Evolutionary conservation across 2,329 filamentous ascomycete genomes (phyloP).

Genomic region (Pyrenophora graminea): DNA sequence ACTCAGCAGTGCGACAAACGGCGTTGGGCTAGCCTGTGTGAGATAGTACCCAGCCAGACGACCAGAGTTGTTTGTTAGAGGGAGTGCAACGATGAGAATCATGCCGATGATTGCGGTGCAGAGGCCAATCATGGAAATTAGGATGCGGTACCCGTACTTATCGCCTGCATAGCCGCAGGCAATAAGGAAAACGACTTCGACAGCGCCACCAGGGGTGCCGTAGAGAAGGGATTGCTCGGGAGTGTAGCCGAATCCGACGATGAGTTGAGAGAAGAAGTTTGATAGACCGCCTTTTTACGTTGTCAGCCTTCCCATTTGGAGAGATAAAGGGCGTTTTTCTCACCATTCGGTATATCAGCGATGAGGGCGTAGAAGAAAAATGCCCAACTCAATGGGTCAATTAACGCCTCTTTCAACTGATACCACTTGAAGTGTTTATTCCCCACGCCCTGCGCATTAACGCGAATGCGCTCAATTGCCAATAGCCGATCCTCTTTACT

Average conservation of each 20-base stretch:
- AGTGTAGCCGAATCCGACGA: slow-evolving; percentile 68
- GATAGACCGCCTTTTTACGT: slow-evolving; percentile 52
- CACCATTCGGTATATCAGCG: slow-evolving; percentile 62
- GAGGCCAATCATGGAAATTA: slow-evolving; percentile 59
- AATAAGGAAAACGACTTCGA: slow-evolving; percentile 65
- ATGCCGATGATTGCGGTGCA: slow-evolving; percentile 62
- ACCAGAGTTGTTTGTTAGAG: slow-evolving; percentile 61
- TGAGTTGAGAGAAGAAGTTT: slow-evolving; percentile 66
- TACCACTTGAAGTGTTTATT: slow-evolving; percentile 70
- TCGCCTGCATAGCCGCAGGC: slow-evolving; percentile 62
- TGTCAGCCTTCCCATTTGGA: no score
- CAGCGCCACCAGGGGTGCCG: slow-evolving; percentile 66
- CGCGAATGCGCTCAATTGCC: slow-evolving; percentile 71
- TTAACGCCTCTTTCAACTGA: slow-evolving; percentile 65
- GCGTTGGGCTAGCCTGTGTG: slow-evolving; percentile 62
- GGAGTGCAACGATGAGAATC: slow-evolving; percentile 67
- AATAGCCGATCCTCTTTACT: slow-evolving; percentile 68
- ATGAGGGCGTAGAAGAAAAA: slow-evolving; percentile 63
- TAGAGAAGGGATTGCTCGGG: slow-evolving; percentile 65
- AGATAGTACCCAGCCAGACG: slow-evolving; percentile 69
- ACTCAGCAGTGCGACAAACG: slow-evolving; percentile 67
- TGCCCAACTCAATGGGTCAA: slow-evolving; percentile 64
- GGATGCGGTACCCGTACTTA: slow-evolving; percentile 59
- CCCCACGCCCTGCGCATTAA: slow-evolving; percentile 76
- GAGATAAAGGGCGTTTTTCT: not conserved